Evolutionary conservation across 1,284 basidiomycete genomes (phyloP).

Genomic region (Apiotrichum domesticum): DNA sequence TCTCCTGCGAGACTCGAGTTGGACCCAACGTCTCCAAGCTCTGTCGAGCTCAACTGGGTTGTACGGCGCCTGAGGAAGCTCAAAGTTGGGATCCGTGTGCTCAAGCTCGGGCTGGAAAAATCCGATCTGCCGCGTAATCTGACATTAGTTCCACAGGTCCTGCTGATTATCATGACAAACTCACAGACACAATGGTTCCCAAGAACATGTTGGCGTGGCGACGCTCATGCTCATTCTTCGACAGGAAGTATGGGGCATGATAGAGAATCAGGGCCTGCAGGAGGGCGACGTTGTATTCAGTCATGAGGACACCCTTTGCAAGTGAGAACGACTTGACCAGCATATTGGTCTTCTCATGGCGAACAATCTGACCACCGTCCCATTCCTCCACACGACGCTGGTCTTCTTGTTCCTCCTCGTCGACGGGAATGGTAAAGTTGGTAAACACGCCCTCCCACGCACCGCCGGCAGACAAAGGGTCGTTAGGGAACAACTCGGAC

Average conservation of each 20-base stretch:
- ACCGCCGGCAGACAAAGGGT: conserved; percentile 2
- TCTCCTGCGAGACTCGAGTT: conserved; percentile 45
- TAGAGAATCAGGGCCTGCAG: conserved; percentile 48
- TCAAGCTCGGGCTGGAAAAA: conserved; percentile 43
- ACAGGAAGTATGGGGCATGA: conserved; percentile 47
- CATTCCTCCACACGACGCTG: conserved; percentile 27
- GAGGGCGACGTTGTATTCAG: conserved; percentile 47
- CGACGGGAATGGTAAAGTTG: conserved; percentile 8
- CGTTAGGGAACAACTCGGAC: not conserved
- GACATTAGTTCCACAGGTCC: not conserved
- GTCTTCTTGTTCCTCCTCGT: conserved; percentile 12
- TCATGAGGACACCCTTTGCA: conserved; percentile 44
- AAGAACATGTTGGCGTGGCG: conserved; percentile 44
- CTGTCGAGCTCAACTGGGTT: conserved; percentile 38
- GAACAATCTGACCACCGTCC: conserved; percentile 35
- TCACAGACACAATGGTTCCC: conserved; percentile 44
- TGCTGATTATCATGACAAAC: conserved; percentile 1
- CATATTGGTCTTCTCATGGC: conserved; percentile 49
- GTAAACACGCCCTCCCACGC: conserved; percentile 11
- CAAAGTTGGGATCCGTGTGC: conserved; percentile 28
- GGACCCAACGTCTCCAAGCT: conserved; percentile 48
- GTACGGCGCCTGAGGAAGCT: conserved; percentile 26
- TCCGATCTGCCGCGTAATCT: conserved; percentile 48
- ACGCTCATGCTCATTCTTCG: conserved; percentile 41
- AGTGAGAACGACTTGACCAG: conserved; percentile 47